Conservation (phyloP, 2,329 filamentous ascomycete genomes). For the Cladobotryum protrusum region DNA sequence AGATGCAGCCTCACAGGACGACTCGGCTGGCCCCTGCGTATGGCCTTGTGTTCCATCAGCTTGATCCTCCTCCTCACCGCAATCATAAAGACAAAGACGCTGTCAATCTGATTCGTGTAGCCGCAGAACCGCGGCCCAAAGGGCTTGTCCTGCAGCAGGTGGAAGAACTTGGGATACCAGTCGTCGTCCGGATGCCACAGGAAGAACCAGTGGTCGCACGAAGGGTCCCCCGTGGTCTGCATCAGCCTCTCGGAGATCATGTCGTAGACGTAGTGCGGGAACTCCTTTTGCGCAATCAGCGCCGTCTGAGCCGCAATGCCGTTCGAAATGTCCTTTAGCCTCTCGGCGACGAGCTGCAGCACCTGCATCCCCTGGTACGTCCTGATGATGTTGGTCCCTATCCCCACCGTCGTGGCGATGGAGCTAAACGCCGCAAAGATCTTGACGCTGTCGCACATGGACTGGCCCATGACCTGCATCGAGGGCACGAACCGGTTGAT, state of each 20-base stretch:
- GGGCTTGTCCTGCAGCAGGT: slow-evolving; percentile 28
- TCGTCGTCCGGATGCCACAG: slow-evolving; percentile 36
- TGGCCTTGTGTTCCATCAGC: slow-evolving; percentile 19
- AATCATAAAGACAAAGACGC: slow-evolving; percentile 34
- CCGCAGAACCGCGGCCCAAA: slow-evolving; percentile 31
- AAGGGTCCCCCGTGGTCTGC: slow-evolving; percentile 25
- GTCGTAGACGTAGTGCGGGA: slow-evolving; percentile 30
- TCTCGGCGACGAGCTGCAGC: slow-evolving; percentile 29
- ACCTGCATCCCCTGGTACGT: slow-evolving; percentile 32
- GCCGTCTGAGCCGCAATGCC: slow-evolving; percentile 30
- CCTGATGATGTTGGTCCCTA: slow-evolving; percentile 29
- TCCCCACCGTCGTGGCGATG: slow-evolving; percentile 24
- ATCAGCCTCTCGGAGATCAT: slow-evolving; percentile 31
- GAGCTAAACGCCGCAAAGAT: slow-evolving; percentile 26
- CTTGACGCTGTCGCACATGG: slow-evolving; percentile 26
- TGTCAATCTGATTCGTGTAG: slow-evolving; percentile 36
- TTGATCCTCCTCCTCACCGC: slow-evolving; percentile 23
- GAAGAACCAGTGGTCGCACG: slow-evolving; percentile 33
- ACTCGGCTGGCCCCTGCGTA: slow-evolving; percentile 17
- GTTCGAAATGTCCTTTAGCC: slow-evolving; percentile 27
- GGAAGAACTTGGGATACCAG: slow-evolving; percentile 36
- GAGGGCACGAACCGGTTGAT: slow-evolving; percentile 23
- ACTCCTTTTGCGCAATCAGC: slow-evolving; percentile 31
- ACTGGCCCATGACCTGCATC: slow-evolving; percentile 30
- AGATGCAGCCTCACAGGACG: slow-evolving; percentile 29